phyloP scores from a whole-genome alignment of 2,329 filamentous ascomycete genomes.

The Nigrospora osmanthi region DNA sequence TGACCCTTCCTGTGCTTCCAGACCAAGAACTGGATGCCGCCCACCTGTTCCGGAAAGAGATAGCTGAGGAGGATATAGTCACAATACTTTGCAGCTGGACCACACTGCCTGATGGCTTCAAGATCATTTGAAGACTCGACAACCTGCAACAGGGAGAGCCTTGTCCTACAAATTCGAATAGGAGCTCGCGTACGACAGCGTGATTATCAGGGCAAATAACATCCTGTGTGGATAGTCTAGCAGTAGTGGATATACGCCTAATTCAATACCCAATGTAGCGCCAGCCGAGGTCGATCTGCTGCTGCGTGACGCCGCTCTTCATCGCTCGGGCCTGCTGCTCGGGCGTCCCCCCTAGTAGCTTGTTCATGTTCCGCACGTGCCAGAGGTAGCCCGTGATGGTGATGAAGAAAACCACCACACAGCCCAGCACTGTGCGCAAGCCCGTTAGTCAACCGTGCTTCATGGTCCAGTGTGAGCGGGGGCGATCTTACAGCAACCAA shows the following conservation, averaged over 20 bases:
- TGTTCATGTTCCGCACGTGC: conserved; percentile 12
- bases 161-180: too few relatives aligned
- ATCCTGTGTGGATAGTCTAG: too few relatives aligned
- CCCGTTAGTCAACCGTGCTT: not conserved
- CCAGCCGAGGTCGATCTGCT: conserved; percentile 17
- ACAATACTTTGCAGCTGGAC: too few relatives aligned
- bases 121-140: too few relatives aligned
- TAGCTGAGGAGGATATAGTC: too few relatives aligned
- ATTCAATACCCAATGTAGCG: conserved; percentile 7
- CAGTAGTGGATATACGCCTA: not conserved
- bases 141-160: too few relatives aligned
- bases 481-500: conserved; percentile 5
- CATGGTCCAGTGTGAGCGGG: conserved; percentile 8
- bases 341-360: conserved; percentile 9
- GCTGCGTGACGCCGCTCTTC: conserved; percentile 15
- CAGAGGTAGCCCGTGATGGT: conserved; percentile 12
- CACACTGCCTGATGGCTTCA: too few relatives aligned
- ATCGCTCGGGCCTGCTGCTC: conserved; percentile 10
- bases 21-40: too few relatives aligned
- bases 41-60: too few relatives aligned
- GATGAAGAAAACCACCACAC: conserved; percentile 9
- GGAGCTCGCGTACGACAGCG: too few relatives aligned
- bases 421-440: conserved; percentile 8
- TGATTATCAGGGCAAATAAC: too few relatives aligned
- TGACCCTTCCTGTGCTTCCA: too few relatives aligned